phyloP scores from a whole-genome alignment of 73 alveolate species.

The Paramecium biaurelia region DNA sequence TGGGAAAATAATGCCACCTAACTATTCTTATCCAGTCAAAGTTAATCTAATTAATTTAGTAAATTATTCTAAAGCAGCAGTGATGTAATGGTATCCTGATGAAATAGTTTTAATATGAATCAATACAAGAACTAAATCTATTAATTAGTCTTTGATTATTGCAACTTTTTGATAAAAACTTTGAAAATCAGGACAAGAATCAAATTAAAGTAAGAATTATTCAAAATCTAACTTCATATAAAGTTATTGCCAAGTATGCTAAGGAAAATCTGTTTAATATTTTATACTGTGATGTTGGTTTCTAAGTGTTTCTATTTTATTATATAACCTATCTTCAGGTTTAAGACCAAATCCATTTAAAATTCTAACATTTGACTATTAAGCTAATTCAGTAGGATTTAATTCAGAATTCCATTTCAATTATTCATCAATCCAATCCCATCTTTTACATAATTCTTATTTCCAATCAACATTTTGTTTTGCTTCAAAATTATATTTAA shows the following conservation, averaged over 20 bases:
- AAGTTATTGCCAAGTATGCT: conserved; percentile 86
- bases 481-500: conserved; percentile 68
- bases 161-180: conserved; percentile 73
- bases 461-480: conserved; percentile 73
- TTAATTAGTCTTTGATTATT: conserved; percentile 13
- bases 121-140: not conserved
- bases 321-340: conserved; percentile 67
- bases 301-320: conserved; percentile 53
- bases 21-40: not conserved
- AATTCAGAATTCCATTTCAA: conserved; percentile 33
- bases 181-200: conserved; percentile 80
- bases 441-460: conserved; percentile 62
- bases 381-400: conserved; percentile 29
- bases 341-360: conserved; percentile 38
- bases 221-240: conserved; percentile 91
- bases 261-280: conserved; percentile 17
- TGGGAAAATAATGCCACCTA: not conserved
- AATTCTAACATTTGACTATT: conserved; percentile 56
- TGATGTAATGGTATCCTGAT: conserved; percentile 41
- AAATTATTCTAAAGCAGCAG: conserved; percentile 18
- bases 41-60: not conserved
- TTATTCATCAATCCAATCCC: conserved; percentile 70
- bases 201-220: conserved; percentile 76
- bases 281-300: not conserved
- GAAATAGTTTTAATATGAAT: not conserved